Evolutionary conservation across 768 basidiomycete genomes (phyloP).

Genomic region (Trametes villosa): DNA sequence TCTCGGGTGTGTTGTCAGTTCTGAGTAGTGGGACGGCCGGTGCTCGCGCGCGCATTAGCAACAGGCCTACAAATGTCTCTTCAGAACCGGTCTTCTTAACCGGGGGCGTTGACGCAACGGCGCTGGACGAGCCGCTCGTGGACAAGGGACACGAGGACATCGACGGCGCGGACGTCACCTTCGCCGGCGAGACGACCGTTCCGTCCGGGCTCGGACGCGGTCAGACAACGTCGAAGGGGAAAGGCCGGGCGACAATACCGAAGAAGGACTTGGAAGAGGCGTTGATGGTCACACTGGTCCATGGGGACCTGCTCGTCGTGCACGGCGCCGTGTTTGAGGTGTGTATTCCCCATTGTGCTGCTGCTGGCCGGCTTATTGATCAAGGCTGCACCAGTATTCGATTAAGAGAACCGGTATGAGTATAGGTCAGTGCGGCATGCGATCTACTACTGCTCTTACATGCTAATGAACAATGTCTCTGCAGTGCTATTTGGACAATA

Average conservation of each 20-base stretch:
- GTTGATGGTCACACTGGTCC: slow-evolving; percentile 40
- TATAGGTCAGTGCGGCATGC: slow-evolving; percentile 25
- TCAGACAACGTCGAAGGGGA: not conserved
- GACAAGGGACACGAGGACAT: not conserved
- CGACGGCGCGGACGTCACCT: not conserved
- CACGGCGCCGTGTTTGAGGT: slow-evolving; percentile 47
- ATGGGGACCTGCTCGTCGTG: slow-evolving; percentile 44
- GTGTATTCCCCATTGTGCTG: slow-evolving; percentile 27
- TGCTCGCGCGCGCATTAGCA: too few species aligned
- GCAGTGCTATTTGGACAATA: too few species aligned
- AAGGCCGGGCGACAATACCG: not conserved
- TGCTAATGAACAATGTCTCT: too few species aligned
- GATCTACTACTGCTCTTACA: too few species aligned
- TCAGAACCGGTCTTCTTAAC: too few species aligned
- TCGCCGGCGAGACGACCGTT: not conserved
- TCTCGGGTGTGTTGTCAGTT: too few species aligned
- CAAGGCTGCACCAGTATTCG: slow-evolving; percentile 16
- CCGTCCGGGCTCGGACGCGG: not conserved
- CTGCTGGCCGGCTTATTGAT: not conserved
- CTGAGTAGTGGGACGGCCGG: too few species aligned
- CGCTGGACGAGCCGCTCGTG: too few species aligned
- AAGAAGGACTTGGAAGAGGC: slow-evolving; percentile 1
- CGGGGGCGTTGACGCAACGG: too few species aligned
- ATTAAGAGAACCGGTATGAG: slow-evolving; percentile 33
- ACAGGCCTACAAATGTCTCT: too few species aligned